Conservation (phyloP, 768 basidiomycete species). For the Pisolithus sp. region DNA sequence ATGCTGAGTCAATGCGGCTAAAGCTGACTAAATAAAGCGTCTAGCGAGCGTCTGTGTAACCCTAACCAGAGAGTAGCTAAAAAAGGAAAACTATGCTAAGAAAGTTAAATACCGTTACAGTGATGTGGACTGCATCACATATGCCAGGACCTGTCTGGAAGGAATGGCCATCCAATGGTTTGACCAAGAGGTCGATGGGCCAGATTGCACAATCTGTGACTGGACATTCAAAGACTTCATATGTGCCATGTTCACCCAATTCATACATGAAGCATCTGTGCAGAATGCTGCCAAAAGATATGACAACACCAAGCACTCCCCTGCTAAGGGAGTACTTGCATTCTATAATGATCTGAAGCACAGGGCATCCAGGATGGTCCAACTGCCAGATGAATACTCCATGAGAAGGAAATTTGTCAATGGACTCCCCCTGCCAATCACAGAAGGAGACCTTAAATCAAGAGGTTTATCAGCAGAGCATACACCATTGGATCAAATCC, state of each 20-base stretch:
- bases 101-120: too few species aligned
- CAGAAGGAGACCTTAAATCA: not conserved
- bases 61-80: too few species aligned
- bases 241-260: not conserved
- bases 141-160: not conserved
- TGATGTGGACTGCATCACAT: not conserved
- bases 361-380: not conserved
- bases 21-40: too few species aligned
- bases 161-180: not conserved
- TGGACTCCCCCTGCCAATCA: not conserved
- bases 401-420: not conserved
- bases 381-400: not conserved
- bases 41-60: too few species aligned
- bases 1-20: too few species aligned
- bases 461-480: not conserved
- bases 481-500: not conserved
- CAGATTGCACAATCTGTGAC: not conserved
- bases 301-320: not conserved
- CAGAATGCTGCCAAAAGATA: not conserved
- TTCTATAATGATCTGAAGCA: constrained; percentile 1
- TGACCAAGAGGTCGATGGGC: not conserved
- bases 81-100: too few species aligned
- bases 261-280: not conserved
- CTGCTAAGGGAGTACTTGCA: not conserved
- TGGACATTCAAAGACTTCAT: not conserved